Evolutionary conservation across 2,329 filamentous ascomycete genomes (phyloP).

Genomic region (Apiospora koreana): DNA sequence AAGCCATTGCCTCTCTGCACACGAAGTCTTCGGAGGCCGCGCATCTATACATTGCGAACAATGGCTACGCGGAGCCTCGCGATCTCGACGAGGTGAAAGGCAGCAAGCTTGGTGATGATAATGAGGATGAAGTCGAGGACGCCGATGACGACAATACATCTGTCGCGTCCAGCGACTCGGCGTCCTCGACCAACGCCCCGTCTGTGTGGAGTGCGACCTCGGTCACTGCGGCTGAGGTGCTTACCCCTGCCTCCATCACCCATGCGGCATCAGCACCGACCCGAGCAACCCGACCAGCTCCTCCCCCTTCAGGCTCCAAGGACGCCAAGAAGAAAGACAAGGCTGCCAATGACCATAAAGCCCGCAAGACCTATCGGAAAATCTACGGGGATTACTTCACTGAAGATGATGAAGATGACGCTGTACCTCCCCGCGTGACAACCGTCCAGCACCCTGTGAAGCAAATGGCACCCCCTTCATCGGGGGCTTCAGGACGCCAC

Average conservation of each 20-base stretch:
- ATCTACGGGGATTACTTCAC: not conserved
- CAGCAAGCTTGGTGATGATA: conserved; percentile 16
- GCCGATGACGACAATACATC: conserved; percentile 25
- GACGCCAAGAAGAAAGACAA: conserved; percentile 12
- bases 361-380: conserved; percentile 2
- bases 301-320: conserved; percentile 8
- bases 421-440: conserved; percentile 11
- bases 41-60: conserved; percentile 27
- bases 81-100: conserved; percentile 19
- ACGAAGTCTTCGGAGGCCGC: conserved; percentile 30
- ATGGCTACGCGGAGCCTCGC: conserved; percentile 27
- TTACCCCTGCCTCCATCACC: not conserved
- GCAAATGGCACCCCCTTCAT: not conserved
- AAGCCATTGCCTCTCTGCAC: conserved; percentile 29
- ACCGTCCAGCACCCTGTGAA: not conserved
- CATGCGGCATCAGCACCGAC: conserved; percentile 13
- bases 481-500: conserved; percentile 14
- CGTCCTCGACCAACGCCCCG: conserved; percentile 24
- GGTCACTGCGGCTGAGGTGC: conserved; percentile 25
- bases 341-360: not conserved
- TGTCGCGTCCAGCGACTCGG: conserved; percentile 25
- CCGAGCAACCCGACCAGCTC: not conserved
- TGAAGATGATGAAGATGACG: not conserved
- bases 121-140: conserved; percentile 18
- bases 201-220: conserved; percentile 28